Conservation (phyloP, 352 stramenopile species). For the Globisporangium sylvaticum region DNA sequence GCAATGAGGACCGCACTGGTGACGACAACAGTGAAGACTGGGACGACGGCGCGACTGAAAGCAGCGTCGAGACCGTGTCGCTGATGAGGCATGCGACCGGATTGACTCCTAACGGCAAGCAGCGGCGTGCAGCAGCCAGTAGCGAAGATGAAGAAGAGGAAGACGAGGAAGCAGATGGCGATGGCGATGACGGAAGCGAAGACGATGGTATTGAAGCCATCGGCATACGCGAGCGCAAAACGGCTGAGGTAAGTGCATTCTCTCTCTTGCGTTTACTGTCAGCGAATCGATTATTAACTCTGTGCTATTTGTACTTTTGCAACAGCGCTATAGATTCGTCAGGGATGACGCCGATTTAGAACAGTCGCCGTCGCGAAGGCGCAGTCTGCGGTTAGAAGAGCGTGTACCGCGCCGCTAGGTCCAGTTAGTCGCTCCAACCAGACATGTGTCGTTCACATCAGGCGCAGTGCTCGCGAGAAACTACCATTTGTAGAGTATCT, state of each 20-base stretch:
- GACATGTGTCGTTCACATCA: background rate
- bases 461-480: background rate
- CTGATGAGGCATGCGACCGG: slow-evolving; percentile 10
- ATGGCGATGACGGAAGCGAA: background rate
- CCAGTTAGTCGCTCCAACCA: background rate
- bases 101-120: background rate
- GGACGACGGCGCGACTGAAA: slow-evolving; percentile 19
- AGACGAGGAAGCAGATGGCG: slow-evolving; percentile 8
- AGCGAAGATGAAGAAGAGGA: background rate
- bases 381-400: slow-evolving; percentile 11
- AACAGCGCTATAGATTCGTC: slow-evolving; percentile 13
- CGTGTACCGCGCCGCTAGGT: background rate
- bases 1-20: background rate
- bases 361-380: slow-evolving; percentile 5
- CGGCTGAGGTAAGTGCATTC: background rate
- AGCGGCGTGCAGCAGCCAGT: slow-evolving; percentile 3
- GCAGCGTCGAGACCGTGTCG: slow-evolving; percentile 18
- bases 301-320: background rate
- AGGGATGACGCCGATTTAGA: slow-evolving; percentile 5
- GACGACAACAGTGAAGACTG: slow-evolving; percentile 22
- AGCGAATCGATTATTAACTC: no score
- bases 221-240: background rate
- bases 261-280: no score
- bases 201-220: background rate
- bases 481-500: background rate